Base-by-base conservation (phyloP, 2,329 filamentous ascomycete genomes). In the Penicillium sp. region DNA sequence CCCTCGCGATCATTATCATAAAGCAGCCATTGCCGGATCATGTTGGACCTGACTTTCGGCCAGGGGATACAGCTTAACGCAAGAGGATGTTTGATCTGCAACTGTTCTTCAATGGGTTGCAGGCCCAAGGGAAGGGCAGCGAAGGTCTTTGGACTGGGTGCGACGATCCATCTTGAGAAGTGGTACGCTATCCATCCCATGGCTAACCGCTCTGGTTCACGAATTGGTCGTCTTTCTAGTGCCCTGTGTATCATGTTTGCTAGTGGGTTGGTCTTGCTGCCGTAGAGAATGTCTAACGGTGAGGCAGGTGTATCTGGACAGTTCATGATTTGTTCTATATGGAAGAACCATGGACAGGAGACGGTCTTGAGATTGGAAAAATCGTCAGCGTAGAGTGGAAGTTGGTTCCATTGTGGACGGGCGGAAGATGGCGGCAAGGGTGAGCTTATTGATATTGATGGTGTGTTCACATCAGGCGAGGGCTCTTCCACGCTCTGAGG, bases 221-320 rank as follows among this genome's bases (percentile, higher is more conserved):
- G 65, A 7, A 68, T 22, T 5, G 67, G 63, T 2, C 67, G 62
- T 20, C 54, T 45, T 25, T 61, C 59, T 8, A 64, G 42, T 12
- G 45, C 22, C 3, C 20, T 53, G 49, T 67, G 61, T 22, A 69
- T 67, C 46, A 57, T 51, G n/a, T 69, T 51, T 41, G 67, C 67
- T 9, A 69, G 55, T 14, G 47, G 37, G 35, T 69, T 69, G 40
- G 59, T 58, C 18, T 61, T 62, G 22, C 62, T 65, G 15, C 67
- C 67, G 22, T 69, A 67, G 1, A 69, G 46, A 5, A 69, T 46
- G 14, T 69, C 67, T 2, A 69, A 58, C 0, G 67, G 67, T 0
- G 66, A 67, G 25, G 52, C 33, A 2, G 61, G 59, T 9, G 51
- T 50, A 15, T 63, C 57, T 5, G 67, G 65, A 18, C 55, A 67